Evolutionary conservation across 768 basidiomycete genomes (phyloP).

Genomic region (Mycena galericulata): DNA sequence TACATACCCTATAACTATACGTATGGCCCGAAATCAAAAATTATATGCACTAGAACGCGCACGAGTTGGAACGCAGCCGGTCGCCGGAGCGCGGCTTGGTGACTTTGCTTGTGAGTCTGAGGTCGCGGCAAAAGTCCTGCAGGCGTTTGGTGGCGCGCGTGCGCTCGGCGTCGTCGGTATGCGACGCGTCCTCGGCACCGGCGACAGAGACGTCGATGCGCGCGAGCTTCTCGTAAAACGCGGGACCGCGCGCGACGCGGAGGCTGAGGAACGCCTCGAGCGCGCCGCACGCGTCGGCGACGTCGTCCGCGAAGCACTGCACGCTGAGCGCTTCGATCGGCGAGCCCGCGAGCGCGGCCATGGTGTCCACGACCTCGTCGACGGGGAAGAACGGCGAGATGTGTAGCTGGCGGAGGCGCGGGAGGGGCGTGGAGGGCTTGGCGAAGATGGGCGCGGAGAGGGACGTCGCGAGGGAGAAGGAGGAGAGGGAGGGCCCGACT

Average conservation of each 20-base stretch:
- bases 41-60: conserved; percentile 26
- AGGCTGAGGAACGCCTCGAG: conserved; percentile 67
- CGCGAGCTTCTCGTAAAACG: conserved; percentile 62
- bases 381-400: conserved; percentile 73
- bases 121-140: conserved; percentile 62
- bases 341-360: conserved; percentile 67
- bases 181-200: conserved; percentile 46
- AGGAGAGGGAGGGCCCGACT: conserved; percentile 65
- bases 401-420: conserved; percentile 65
- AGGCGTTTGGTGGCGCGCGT: conserved; percentile 56
- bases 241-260: conserved; percentile 60
- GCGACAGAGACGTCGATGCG: conserved; percentile 63
- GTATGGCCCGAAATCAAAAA: conserved; percentile 2
- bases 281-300: conserved; percentile 69
- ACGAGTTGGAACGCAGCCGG: conserved; percentile 32
- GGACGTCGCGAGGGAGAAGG: conserved; percentile 65
- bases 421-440: conserved; percentile 59
- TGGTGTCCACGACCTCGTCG: conserved; percentile 69
- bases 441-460: conserved; percentile 58
- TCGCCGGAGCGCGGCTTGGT: conserved; percentile 31
- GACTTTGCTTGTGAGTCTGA: conserved; percentile 55
- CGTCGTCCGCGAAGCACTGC: conserved; percentile 72
- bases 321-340: conserved; percentile 70
- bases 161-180: conserved; percentile 55
- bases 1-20: neutral